These are phyloP conservation scores for Dothidotthia symphoricarpi DNA, from an alignment of 2,329 filamentous ascomycete genomes.

Conservation along the genomic window DNA sequence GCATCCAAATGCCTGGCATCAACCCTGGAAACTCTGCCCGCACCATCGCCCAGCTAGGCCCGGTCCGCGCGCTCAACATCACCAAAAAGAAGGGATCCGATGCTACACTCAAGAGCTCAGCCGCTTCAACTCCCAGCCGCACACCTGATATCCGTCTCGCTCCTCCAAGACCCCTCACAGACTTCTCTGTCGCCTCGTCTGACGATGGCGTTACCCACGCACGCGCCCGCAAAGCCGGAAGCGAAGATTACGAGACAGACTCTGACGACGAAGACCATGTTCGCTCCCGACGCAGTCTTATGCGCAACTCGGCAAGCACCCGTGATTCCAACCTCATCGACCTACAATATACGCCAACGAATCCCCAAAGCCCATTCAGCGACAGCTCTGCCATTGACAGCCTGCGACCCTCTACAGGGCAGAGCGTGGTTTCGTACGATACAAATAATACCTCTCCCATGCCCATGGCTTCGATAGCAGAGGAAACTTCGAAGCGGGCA, in stretches of 20 bases:
- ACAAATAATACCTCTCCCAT: constrained; percentile 27
- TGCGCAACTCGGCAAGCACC: constrained; percentile 24
- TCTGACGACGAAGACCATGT: constrained; percentile 36
- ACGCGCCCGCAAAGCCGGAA: constrained; percentile 29
- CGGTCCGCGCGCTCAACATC: constrained; percentile 49
- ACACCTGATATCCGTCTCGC: constrained; percentile 27
- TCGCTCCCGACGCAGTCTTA: constrained; percentile 32
- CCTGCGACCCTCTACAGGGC: constrained; percentile 23
- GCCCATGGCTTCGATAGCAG: constrained; percentile 48
- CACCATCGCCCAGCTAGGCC: constrained; percentile 43
- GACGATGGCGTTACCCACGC: constrained; percentile 35
- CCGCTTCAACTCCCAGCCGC: constrained; percentile 20
- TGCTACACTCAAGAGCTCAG: constrained; percentile 28
- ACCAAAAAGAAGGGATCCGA: constrained; percentile 39
- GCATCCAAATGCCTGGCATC: constrained; percentile 45
- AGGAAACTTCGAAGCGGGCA: constrained; percentile 45
- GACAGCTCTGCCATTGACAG: constrained; percentile 30
- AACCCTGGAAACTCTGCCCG: constrained; percentile 39
- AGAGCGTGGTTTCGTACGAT: constrained; percentile 34
- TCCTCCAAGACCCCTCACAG: constrained; percentile 30
- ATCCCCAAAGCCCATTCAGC: constrained; percentile 35
- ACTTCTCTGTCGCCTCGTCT: constrained; percentile 31
- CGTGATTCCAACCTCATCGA: constrained; percentile 37
- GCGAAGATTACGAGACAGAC: constrained; percentile 33
- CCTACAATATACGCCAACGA: constrained; percentile 39